These are phyloP conservation scores for Tuber brumale DNA, from an alignment of 495 filamentous ascomycete species.

Conservation along the genomic window DNA sequence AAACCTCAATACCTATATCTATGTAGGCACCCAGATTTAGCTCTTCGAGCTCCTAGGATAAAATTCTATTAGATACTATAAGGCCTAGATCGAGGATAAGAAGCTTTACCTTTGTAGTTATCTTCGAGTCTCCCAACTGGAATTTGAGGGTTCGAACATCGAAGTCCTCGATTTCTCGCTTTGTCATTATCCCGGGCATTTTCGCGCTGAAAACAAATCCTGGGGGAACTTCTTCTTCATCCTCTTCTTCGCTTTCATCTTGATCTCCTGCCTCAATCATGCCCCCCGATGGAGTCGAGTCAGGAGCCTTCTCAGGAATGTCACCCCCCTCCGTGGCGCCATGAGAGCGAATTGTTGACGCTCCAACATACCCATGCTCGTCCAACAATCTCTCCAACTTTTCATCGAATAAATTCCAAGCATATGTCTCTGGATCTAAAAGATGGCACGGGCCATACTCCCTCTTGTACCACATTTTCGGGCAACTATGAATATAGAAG, in stretches of 20 bases:
- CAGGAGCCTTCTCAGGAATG: constrained; percentile 15
- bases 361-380: constrained; percentile 51
- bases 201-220: constrained; percentile 58
- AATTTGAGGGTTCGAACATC: constrained; percentile 55
- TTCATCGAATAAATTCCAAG: constrained; percentile 69
- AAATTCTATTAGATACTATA: not conserved
- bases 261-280: not conserved
- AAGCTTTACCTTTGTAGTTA: constrained; percentile 28
- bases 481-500: constrained; percentile 65
- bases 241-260: constrained; percentile 25
- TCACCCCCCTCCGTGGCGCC: constrained; percentile 12
- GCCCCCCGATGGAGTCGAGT: not conserved
- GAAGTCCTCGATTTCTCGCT: constrained; percentile 54
- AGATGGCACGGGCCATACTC: constrained; percentile 77
- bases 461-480: constrained; percentile 86
- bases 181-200: constrained; percentile 72
- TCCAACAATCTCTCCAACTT: constrained; percentile 60
- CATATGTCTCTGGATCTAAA: constrained; percentile 67
- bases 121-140: constrained; percentile 37
- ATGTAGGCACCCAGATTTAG: not conserved
- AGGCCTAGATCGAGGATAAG: not conserved
- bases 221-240: constrained; percentile 45
- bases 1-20: constrained; percentile 55
- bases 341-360: constrained; percentile 23
- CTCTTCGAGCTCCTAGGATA: not conserved